These are phyloP conservation scores for Hemileccinum rubropunctum DNA, from an alignment of 768 basidiomycete species.

Conservation along the genomic window DNA sequence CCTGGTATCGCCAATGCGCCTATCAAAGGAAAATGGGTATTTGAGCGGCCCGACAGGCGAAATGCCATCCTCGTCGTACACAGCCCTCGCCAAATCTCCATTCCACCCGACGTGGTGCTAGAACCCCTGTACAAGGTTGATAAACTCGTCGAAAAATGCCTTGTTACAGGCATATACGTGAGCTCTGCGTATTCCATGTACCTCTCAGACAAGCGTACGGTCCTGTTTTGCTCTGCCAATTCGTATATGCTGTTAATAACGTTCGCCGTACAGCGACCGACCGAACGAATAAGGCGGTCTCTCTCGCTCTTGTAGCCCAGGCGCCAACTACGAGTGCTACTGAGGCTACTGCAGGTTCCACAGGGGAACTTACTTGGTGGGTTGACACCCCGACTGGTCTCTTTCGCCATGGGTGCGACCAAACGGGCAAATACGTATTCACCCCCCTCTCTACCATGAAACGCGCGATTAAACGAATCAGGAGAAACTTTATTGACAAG, in stretches of 20 bases:
- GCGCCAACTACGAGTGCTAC: conserved; percentile 1
- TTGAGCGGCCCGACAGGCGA: conserved; percentile 22
- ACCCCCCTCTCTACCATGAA: background rate
- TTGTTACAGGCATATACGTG: conserved; percentile 30
- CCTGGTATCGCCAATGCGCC: conserved; percentile 25
- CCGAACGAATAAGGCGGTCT: conserved; percentile 9
- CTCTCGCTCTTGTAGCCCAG: conserved; percentile 21
- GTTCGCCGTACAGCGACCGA: conserved; percentile 9
- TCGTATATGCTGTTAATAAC: background rate
- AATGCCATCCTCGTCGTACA: conserved; percentile 34
- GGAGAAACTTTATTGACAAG: background rate
- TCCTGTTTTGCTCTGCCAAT: background rate
- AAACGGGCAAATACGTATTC: background rate
- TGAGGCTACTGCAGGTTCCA: background rate
- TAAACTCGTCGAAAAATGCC: conserved; percentile 25
- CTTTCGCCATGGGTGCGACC: background rate
- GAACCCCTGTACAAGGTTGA: conserved; percentile 24
- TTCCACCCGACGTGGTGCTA: conserved; percentile 22
- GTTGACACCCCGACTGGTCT: background rate
- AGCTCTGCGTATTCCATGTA: conserved; percentile 36
- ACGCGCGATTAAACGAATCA: background rate
- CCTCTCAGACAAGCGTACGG: conserved; percentile 25
- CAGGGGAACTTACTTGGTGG: background rate
- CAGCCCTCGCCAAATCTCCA: conserved; percentile 19
- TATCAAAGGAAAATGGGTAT: conserved; percentile 33